A percentile compares a stretch with the other conserved stretches of the same genome.
These are phyloP conservation scores for Cryptococcus sp. DNA, from an alignment of 1,284 basidiomycete species.

Conservation along the genomic window DNA sequence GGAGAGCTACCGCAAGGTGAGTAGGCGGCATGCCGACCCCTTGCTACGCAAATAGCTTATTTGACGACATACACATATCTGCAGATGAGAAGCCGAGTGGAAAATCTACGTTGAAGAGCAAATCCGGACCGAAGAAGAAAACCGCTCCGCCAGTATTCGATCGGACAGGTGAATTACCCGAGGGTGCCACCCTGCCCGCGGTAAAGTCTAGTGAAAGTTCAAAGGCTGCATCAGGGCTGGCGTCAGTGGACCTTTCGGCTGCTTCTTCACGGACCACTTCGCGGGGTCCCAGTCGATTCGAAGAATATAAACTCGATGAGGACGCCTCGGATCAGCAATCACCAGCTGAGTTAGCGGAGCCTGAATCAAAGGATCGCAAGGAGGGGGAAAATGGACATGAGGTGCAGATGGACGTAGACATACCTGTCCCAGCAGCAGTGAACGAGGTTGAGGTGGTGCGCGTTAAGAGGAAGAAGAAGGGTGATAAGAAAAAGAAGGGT, in stretches of 20 bases:
- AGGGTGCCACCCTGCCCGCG: slow-evolving; percentile 52
- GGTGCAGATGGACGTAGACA: slow-evolving; percentile 10
- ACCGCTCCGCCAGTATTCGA: slow-evolving; percentile 59
- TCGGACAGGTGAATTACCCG: slow-evolving; percentile 80
- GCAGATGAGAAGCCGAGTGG: too few species aligned
- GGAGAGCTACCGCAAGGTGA: slow-evolving; percentile 20
- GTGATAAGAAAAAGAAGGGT: slow-evolving; percentile 36
- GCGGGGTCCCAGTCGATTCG: slow-evolving; percentile 54
- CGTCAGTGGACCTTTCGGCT: slow-evolving; percentile 30
- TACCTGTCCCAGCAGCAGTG: slow-evolving; percentile 23
- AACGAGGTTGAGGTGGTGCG: slow-evolving; percentile 44
- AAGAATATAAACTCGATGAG: slow-evolving; percentile 63
- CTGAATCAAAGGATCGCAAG: background rate
- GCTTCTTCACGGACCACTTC: background rate
- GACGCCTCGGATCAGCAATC: slow-evolving; percentile 43
- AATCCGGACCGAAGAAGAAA: slow-evolving; percentile 12
- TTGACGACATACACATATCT: too few species aligned
- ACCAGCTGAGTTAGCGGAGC: slow-evolving; percentile 12
- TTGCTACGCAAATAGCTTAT: too few species aligned
- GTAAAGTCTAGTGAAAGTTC: slow-evolving; percentile 10
- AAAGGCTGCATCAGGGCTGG: slow-evolving; percentile 41
- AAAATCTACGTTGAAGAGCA: slow-evolving; percentile 13
- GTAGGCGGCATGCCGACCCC: background rate
- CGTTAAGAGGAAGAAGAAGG: slow-evolving; percentile 49
- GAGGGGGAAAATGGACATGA: background rate